Evolutionary conservation across 768 basidiomycete genomes (phyloP), one percentile per base, ranked within the genome.

Genomic region (Lactifluus hygrophoroides): DNA sequence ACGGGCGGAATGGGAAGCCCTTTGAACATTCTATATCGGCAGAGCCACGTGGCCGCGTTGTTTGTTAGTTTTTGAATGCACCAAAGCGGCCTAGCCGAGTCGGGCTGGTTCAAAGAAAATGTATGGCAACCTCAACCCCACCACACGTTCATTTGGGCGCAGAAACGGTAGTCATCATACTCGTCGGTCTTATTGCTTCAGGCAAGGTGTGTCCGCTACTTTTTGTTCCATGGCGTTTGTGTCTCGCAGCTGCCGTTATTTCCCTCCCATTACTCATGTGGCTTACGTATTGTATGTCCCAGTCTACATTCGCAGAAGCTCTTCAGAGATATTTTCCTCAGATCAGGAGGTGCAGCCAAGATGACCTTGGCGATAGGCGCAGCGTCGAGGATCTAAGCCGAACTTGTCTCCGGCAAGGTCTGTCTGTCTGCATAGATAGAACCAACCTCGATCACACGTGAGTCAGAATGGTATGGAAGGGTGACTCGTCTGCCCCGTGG

Each of bases 381-480:
- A 70, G 65, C n/a, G 89, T 90, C 0, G 89, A 90, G 67, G 68
- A 71, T 9, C 70, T 83, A 37, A 84, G 81, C 5, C 71, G 81
- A 57, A 63, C 71, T 23, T 74, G 76, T 7, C 75, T 90, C 51
- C 62, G 65, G 46, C 69, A 76, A 61, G 86, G 86, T n/a, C 69
- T 74, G 48, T 90, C 86, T n/a, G 84, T 85, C 16, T 88, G 85
- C 68, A 79, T 90, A 44, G 90, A 90, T 67, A 79, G 89, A 60
- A 86, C 86, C 25, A 90, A 91, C 71, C 78, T 90, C 63, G 80
- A 90, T 68, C 74, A 76, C 54, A 67, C 67, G 87, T 89, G 58
- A 67, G 69, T 60, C 27, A 28, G 34, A 43, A 51, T 48, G 19
- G 19, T 19, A 32, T 30, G 34, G 44, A 44, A 23, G 51, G 38